Evolutionary conservation across 1,284 basidiomycete genomes (phyloP).

Genomic region (Cerrena zonata): DNA sequence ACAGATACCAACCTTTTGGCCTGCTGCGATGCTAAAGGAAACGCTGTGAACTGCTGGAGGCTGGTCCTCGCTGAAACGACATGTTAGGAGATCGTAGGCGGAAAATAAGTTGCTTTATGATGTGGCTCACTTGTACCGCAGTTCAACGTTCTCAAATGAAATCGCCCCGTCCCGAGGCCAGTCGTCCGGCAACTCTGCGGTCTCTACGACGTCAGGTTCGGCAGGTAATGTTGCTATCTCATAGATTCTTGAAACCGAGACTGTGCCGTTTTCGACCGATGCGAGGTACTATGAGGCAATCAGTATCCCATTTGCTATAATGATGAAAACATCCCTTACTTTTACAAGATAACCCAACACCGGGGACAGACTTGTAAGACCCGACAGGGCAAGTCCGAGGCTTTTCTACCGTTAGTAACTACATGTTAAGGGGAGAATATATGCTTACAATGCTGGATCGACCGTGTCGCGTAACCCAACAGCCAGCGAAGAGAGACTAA

Average conservation of each 20-base stretch:
- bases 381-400: neutral
- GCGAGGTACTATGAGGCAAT: neutral
- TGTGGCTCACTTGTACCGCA: neutral
- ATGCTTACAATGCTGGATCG: neutral
- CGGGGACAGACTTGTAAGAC: neutral
- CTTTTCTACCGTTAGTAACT: neutral
- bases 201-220: neutral
- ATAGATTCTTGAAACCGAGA: neutral
- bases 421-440: neutral
- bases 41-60: neutral
- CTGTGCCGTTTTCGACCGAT: neutral
- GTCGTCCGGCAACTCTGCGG: neutral
- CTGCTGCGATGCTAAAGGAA: neutral
- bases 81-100: no score
- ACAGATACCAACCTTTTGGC: neutral
- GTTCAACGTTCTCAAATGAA: neutral
- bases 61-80: neutral
- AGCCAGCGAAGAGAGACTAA: neutral
- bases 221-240: neutral
- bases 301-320: neutral
- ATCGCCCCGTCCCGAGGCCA: neutral
- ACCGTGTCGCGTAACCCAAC: neutral
- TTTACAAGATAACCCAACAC: neutral
- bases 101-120: no score
- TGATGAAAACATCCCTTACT: neutral